Percentiles rank a stretch among this genome's conserved stretches.
Evolutionary conservation across 2,329 filamentous ascomycete genomes (phyloP).

Genomic region (Blastomyces silverae): DNA sequence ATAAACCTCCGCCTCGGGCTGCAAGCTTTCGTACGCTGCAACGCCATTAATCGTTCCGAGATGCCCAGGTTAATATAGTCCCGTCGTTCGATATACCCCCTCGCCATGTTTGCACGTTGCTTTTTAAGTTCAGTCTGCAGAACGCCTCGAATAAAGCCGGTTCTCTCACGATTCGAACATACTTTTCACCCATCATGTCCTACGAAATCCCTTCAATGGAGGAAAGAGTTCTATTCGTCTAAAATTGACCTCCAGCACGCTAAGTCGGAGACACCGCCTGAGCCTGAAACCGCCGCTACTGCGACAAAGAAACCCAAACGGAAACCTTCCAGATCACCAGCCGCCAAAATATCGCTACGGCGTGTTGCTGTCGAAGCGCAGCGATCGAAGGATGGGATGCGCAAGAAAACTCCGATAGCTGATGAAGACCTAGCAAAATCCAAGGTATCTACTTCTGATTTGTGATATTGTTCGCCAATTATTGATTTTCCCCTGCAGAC

Average conservation of each 20-base stretch:
- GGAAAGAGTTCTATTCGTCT: slow-evolving; percentile 56
- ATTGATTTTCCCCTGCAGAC: slow-evolving; percentile 30
- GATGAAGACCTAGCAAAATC: slow-evolving; percentile 34
- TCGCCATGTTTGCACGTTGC: slow-evolving; percentile 31
- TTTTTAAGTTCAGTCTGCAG: slow-evolving; percentile 32
- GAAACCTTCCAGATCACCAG: slow-evolving; percentile 46
- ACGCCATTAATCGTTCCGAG: no score
- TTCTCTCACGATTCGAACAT: background rate
- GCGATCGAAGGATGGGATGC: slow-evolving; percentile 48
- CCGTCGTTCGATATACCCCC: background rate
- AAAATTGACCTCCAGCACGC: slow-evolving; percentile 50
- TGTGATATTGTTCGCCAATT: background rate
- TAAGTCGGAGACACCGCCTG: slow-evolving; percentile 26
- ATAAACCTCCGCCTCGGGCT: background rate
- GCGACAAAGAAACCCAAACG: slow-evolving; percentile 39
- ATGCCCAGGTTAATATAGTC: slow-evolving; percentile 1
- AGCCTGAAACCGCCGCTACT: slow-evolving; percentile 15
- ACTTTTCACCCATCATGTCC: background rate
- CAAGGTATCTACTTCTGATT: slow-evolving; percentile 28
- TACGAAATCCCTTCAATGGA: background rate
- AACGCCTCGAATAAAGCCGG: background rate
- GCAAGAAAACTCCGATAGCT: slow-evolving; percentile 41
- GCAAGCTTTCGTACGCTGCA: background rate
- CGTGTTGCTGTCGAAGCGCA: slow-evolving; percentile 84
- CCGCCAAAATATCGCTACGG: slow-evolving; percentile 67